phyloP scores from a whole-genome alignment of 345 rosid genomes.

The Corymbia maculata region DNA sequence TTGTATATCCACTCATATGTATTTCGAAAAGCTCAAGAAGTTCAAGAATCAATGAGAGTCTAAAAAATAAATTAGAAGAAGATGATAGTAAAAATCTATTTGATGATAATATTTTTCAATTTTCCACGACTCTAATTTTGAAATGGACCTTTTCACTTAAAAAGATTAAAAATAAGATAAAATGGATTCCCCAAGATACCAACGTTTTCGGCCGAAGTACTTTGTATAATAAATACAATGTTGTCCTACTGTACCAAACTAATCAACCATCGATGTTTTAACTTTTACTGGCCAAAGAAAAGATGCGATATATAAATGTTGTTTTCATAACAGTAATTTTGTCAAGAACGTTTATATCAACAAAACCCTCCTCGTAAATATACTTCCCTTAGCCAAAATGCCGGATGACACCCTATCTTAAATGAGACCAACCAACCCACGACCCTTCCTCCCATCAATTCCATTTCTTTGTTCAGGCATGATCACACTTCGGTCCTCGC shows the following conservation, averaged over 20 bases:
- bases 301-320: not conserved
- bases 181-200: not conserved
- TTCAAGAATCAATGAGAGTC: not conserved
- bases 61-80: not conserved
- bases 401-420: not conserved
- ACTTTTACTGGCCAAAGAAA: not conserved
- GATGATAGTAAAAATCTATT: not conserved
- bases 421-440: not conserved
- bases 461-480: not conserved
- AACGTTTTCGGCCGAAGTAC: not conserved
- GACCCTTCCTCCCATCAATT: not conserved
- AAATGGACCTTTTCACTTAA: not conserved
- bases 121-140: not conserved
- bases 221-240: not conserved
- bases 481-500: not conserved
- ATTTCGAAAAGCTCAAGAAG: not conserved
- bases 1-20: not conserved
- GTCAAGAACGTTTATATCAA: not conserved
- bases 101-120: not conserved
- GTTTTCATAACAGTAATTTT: not conserved
- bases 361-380: not conserved
- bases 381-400: not conserved
- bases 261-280: not conserved
- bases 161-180: not conserved
- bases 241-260: not conserved